Conservation (phyloP, 495 filamentous ascomycete genomes). For the Astrocystis sublimbata region DNA sequence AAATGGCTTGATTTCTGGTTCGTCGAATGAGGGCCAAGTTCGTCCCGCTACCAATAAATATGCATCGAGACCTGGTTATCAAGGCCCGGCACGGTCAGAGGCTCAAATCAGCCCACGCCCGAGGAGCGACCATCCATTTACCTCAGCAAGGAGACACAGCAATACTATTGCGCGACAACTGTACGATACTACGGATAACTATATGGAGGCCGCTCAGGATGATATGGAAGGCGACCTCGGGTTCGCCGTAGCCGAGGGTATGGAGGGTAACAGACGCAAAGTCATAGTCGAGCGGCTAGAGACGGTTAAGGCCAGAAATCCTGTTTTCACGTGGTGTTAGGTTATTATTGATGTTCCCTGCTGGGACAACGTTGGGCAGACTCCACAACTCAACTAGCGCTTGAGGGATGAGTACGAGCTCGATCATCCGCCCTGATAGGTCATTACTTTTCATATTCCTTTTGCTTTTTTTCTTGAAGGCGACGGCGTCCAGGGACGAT, state of each 20-base stretch:
- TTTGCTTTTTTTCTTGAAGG: not conserved
- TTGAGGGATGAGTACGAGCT: too few species aligned
- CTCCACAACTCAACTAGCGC: too few species aligned
- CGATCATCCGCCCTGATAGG: not conserved
- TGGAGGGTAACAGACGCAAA: constrained; percentile 84
- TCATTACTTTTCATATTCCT: not conserved
- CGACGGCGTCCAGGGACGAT: not conserved
- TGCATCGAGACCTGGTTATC: constrained; percentile 33
- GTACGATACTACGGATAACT: constrained; percentile 33
- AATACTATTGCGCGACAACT: constrained; percentile 48
- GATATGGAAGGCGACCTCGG: constrained; percentile 90
- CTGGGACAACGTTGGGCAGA: not conserved
- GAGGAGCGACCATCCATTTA: constrained; percentile 3
- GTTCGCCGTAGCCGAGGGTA: constrained; percentile 89
- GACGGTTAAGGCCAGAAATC: constrained; percentile 91
- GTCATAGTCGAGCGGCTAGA: constrained; percentile 97
- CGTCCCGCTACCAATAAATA: constrained; percentile 8
- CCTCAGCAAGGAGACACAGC: constrained; percentile 33
- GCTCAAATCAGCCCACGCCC: not conserved
- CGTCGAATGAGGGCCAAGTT: constrained; percentile 9
- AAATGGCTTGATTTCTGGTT: constrained; percentile 9
- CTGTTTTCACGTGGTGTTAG: constrained; percentile 97
- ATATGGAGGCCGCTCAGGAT: constrained; percentile 60
- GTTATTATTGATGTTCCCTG: not conserved
- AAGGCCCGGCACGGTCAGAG: constrained; percentile 35